These are phyloP conservation scores for Erigeron philadelphicus DNA, from an alignment of 140 eudicot species.

Conservation along the genomic window DNA sequence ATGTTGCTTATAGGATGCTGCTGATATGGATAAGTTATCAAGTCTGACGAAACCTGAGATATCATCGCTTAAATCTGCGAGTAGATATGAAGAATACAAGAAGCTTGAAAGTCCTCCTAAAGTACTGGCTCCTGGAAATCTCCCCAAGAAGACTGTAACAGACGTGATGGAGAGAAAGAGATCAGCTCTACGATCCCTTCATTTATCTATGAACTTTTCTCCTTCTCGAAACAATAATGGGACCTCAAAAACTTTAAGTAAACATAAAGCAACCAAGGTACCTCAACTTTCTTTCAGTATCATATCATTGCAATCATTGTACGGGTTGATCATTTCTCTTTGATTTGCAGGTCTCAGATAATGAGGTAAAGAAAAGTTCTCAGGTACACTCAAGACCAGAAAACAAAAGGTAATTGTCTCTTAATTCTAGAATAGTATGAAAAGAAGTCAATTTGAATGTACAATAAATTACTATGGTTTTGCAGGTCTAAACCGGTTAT, in stretches of 20 bases:
- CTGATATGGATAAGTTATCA: conserved; percentile 21
- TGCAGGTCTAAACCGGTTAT: conserved; percentile 39
- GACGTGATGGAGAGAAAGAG: conserved; percentile 33
- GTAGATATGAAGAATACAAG: conserved; percentile 25
- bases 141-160: conserved; percentile 24
- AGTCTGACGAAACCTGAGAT: conserved; percentile 27
- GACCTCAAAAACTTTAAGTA: conserved; percentile 33
- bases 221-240: conserved; percentile 30
- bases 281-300: not conserved
- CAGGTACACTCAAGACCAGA: conserved; percentile 34
- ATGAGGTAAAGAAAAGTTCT: conserved; percentile 32
- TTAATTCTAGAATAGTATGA: not conserved
- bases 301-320: not conserved
- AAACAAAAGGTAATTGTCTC: conserved; percentile 38
- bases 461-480: conserved; percentile 3
- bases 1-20: conserved; percentile 30
- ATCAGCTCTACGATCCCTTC: conserved; percentile 37
- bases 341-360: conserved; percentile 44
- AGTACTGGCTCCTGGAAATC: conserved; percentile 22
- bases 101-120: conserved; percentile 26
- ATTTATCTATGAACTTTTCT: conserved; percentile 50
- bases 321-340: conserved; percentile 8
- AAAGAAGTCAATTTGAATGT: not conserved
- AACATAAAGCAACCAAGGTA: conserved; percentile 44
- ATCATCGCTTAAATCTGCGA: conserved; percentile 21